A percentile compares a stretch with the other conserved stretches of the same genome.
phyloP scores from a whole-genome alignment of 2,329 filamentous ascomycete species.

The Leptographium flavum region DNA sequence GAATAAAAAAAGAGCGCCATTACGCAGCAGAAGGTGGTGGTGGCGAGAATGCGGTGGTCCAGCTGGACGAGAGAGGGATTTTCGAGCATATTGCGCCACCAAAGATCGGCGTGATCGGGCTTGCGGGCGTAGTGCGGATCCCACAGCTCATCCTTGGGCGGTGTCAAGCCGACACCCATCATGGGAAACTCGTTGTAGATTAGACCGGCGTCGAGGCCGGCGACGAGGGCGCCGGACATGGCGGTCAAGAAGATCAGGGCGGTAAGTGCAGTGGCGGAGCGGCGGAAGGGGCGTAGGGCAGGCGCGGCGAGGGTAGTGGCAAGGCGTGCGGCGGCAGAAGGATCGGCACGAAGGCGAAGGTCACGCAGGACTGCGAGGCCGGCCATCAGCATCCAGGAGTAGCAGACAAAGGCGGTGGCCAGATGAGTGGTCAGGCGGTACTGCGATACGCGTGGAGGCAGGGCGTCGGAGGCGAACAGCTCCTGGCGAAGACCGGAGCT shows the following conservation, averaged over 20 bases:
- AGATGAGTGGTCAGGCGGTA: conserved; percentile 86
- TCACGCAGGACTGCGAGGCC: conserved; percentile 74
- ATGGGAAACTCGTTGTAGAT: conserved; percentile 98
- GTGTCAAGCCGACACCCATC: conserved; percentile 77
- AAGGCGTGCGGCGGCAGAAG: conserved; percentile 44
- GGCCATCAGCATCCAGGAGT: conserved; percentile 85
- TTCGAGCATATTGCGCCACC: conserved; percentile 96
- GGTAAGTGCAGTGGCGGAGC: conserved; percentile 55
- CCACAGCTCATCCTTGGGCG: conserved; percentile 71
- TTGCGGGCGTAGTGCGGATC: conserved; percentile 73
- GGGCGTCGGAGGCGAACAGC: conserved; percentile 77
- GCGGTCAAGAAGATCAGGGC: conserved; percentile 75
- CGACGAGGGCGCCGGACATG: conserved; percentile 87
- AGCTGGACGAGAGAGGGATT: conserved; percentile 93
- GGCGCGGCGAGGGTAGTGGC: conserved; percentile 51
- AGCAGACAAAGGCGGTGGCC: conserved; percentile 81
- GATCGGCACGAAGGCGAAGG: conserved; percentile 54
- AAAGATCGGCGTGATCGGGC: conserved; percentile 66
- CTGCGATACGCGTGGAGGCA: conserved; percentile 87
- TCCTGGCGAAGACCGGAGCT: conserved; percentile 93
- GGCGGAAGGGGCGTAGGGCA: conserved; percentile 57
- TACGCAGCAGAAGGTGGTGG: conserved; percentile 72
- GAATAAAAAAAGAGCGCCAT: conserved; percentile 71
- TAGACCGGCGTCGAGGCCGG: conserved; percentile 85
- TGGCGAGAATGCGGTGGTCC: conserved; percentile 85